These are phyloP conservation scores for Catharanthus roseus DNA, from an alignment of 257 asterid species.

Conservation along the genomic window DNA sequence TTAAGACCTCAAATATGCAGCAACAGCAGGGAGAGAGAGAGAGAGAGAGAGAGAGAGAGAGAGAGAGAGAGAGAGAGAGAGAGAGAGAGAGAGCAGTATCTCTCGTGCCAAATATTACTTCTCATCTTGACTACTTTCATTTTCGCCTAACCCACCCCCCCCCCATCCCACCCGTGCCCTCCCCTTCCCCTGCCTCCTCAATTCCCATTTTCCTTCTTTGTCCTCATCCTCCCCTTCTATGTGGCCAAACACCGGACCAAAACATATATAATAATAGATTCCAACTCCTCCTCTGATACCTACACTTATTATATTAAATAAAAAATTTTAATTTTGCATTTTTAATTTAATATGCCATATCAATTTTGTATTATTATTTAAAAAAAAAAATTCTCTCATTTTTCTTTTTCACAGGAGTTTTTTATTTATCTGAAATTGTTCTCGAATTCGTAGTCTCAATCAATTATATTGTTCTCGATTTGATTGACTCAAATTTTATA, in stretches of 20 bases:
- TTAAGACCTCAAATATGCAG: slow-evolving; percentile 11
- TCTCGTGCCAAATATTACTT: slow-evolving; percentile 18
- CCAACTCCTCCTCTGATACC: too few species aligned
- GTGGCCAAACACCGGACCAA: slow-evolving; percentile 17
- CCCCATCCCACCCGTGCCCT: slow-evolving; percentile 17
- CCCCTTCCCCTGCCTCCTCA: slow-evolving; percentile 6
- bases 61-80: neutral
- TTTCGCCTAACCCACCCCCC: slow-evolving; percentile 34
- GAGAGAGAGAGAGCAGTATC: neutral
- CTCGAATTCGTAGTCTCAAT: too few species aligned
- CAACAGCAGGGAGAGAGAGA: neutral
- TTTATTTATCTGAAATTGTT: too few species aligned
- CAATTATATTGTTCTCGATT: too few species aligned
- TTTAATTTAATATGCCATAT: too few species aligned
- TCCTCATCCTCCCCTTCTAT: slow-evolving; percentile 1
- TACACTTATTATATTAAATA: too few species aligned
- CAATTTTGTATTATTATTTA: too few species aligned
- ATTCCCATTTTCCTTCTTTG: neutral
- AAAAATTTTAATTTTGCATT: too few species aligned
- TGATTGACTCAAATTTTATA: too few species aligned
- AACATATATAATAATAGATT: too few species aligned
- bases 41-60: neutral
- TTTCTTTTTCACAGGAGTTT: too few species aligned
- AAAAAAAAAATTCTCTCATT: too few species aligned
- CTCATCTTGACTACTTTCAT: slow-evolving; percentile 18